Evolutionary conservation across 2,329 filamentous ascomycete genomes (phyloP), one percentile per base, ranked within the genome.

Genomic region (Raffaelea deltoideospora): DNA sequence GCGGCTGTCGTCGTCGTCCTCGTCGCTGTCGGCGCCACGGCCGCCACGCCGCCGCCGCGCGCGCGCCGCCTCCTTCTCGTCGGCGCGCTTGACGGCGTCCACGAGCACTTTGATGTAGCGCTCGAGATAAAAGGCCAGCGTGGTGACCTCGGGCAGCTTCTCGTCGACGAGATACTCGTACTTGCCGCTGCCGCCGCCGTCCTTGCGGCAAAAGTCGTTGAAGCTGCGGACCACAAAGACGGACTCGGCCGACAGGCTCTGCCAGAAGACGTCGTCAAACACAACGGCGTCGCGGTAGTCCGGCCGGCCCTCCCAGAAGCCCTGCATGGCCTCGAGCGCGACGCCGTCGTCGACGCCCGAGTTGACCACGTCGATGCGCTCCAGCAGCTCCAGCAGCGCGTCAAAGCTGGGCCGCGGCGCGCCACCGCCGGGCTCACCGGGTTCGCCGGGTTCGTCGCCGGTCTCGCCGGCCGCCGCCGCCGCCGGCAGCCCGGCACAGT

Each of bases 81-180:
- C 67, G 29, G 67, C 59, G 43, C 67, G 63, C 51, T 65, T 67
- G 15, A 84, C 64, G 3, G 71, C 67, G 40, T 83, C 72, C 20
- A 81, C 66, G 21, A 87, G 60, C 20, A 65, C 76, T 48, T 63
- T 69, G 47, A 90, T 72, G 51, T 95, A 87, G 32, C 79, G 76
- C 48, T 93, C 77, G 2, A 98, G 65, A 52, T 84, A 82, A 53
- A 84, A 90, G 4, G 85, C 87, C 20, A 98, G 72, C 48, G 83
- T 85, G 2, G 84, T 94, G 34, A 96, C 86, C 56, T 94, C 88
- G 0, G 90, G 90, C 52, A 98, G 75, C 58, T 95, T 96, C 52
- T 94, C 86, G 48, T 96, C 90, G 2, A 87, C 63, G 33, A 90
- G 64, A 10, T 70, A 68, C 47, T 86, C 76, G 45, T 81, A 79